Base-by-base conservation (phyloP, 1,284 basidiomycete genomes). In the Leccinum huronense region DNA sequence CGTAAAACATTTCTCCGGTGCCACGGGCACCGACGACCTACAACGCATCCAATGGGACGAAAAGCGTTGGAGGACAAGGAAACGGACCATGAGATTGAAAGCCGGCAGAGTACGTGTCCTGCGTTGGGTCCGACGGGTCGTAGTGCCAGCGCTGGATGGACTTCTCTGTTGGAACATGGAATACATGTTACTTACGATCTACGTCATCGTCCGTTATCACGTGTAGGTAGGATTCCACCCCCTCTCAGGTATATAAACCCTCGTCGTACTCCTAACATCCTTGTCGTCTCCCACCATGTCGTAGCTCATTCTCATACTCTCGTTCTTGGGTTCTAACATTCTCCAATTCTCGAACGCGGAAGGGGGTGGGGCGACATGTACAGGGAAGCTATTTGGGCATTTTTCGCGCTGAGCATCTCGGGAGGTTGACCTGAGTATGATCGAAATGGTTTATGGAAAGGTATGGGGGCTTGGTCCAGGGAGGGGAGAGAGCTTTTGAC, bases 371-470 rank as follows among this genome's bases (percentile, higher is more conserved):
- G 79, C 19, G 84, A 80, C 83, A 84, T 87, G 70, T 90, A 91
- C 72, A 91, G 71, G 8, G 86, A 82, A 51, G 88, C 89, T 64
- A 91, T 91, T 57, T 83, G 76, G 55, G 75, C 79, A 58, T 78
- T 78, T 62, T 78, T 78, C 62, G 58, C 65, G 36, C 65, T 60
- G 30, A 65, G 63, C 23, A 73, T 75, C 53, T 76, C 75, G 68
- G 79, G 78, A 63, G 80, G 80, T 79, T 81, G 76, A 75, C 77
- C 74, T 78, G 72, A 58, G 65, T 71, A 59, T 36, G 62, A 62
- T 45, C 86, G 84, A 81, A 89, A 90, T 61, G 89, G 90, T 83
- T 89, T 90, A 76, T 91, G 89, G 81, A 91, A 91, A 68, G 86
- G 83, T 75, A 89, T 87, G 71, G 86, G 80, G 73, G 76, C 73